Evolutionary conservation across 345 rosid genomes (phyloP).

Genomic region (Populus nigra): DNA sequence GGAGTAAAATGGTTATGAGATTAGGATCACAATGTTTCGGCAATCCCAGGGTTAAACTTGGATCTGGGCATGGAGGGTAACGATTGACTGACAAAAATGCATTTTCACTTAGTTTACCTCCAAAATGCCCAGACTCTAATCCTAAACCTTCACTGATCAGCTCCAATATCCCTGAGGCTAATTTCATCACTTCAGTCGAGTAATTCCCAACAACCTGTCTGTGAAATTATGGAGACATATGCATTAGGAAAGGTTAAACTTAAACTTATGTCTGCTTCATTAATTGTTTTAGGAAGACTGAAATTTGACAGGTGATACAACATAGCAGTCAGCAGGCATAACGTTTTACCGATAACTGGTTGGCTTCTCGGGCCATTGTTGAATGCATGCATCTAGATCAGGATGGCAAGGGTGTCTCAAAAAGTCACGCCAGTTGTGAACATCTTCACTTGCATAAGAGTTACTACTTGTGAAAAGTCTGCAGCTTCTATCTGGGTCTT

Average conservation of each 20-base stretch:
- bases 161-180: slow-evolving; percentile 14
- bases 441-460: not conserved
- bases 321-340: not conserved
- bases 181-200: slow-evolving; percentile 22
- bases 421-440: not conserved
- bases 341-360: not conserved
- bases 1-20: slow-evolving; percentile 21
- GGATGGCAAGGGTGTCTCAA: not conserved
- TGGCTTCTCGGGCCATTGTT: not conserved
- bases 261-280: not conserved
- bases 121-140: not conserved
- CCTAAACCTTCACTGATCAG: slow-evolving; percentile 22
- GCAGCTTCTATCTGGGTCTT: too few relatives aligned
- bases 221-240: not conserved
- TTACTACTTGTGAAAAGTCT: too few relatives aligned
- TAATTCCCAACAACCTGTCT: slow-evolving; percentile 20
- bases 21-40: slow-evolving; percentile 20
- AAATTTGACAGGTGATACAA: not conserved
- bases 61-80: slow-evolving; percentile 41
- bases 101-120: not conserved
- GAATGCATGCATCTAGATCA: not conserved
- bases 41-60: slow-evolving; percentile 39
- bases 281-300: not conserved
- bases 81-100: slow-evolving; percentile 23
- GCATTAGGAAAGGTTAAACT: not conserved